A percentile compares a stretch with the other conserved stretches of the same genome.
Evolutionary conservation across 2,329 filamentous ascomycete genomes (phyloP).

Genomic region (Huntiella bhutanensis): DNA sequence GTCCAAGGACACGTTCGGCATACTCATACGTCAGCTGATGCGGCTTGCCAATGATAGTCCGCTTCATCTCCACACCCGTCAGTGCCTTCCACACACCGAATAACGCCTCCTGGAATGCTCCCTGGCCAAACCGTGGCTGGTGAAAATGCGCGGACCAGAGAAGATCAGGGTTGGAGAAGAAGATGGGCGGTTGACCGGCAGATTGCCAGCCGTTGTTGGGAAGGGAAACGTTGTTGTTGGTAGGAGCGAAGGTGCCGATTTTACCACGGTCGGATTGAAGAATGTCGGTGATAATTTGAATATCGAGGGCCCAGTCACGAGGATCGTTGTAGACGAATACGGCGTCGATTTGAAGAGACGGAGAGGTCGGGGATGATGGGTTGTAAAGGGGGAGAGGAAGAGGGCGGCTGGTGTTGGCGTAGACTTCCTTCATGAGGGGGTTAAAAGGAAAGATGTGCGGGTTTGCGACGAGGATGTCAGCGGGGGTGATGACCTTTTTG

Average conservation of each 20-base stretch:
- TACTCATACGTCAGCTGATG: constrained; percentile 59
- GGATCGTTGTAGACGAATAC: constrained; percentile 93
- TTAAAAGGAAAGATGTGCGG: constrained; percentile 73
- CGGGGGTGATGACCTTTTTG: constrained; percentile 64
- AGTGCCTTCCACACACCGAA: constrained; percentile 60
- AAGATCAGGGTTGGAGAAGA: constrained; percentile 80
- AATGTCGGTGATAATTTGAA: constrained; percentile 66
- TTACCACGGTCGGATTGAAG: constrained; percentile 62
- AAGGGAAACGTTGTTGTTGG: constrained; percentile 46
- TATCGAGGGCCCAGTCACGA: constrained; percentile 85
- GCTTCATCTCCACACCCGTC: constrained; percentile 43
- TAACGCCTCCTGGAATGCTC: constrained; percentile 69
- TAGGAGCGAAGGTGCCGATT: constrained; percentile 57
- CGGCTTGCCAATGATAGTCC: constrained; percentile 69
- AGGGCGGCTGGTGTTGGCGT: constrained; percentile 35
- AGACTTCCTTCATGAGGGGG: constrained; percentile 41
- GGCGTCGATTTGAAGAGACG: constrained; percentile 60
- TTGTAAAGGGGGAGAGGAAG: constrained; percentile 31
- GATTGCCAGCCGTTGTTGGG: constrained; percentile 64
- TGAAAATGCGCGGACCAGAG: constrained; percentile 77
- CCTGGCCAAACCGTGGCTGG: constrained; percentile 74
- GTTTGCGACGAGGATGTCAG: constrained; percentile 58
- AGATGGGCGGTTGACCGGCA: constrained; percentile 62
- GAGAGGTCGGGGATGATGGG: constrained; percentile 20
- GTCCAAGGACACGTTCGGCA: constrained; percentile 54